Percentiles rank a stretch among this genome's conserved stretches.
phyloP scores from a whole-genome alignment of 257 asterid species.

The Penstemon davidsonii region DNA sequence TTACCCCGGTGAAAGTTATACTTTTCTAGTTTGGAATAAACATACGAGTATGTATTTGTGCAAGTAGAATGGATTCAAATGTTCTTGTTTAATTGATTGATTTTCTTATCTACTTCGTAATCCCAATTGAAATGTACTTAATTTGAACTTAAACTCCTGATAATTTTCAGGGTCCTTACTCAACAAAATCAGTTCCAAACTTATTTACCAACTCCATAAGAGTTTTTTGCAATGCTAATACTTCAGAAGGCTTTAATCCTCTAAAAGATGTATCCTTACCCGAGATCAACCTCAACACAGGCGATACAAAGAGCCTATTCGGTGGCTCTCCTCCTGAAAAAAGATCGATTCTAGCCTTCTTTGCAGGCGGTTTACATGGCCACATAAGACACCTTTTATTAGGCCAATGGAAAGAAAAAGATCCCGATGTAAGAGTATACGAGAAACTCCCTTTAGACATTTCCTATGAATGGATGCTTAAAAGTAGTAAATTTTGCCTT shows the following conservation, averaged over 20 bases:
- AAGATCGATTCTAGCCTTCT: conserved; percentile 71
- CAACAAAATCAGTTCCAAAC: conserved; percentile 56
- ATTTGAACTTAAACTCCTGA: background rate
- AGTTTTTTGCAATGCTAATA: conserved; percentile 82
- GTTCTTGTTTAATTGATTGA: too few relatives aligned
- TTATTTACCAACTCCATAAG: conserved; percentile 69
- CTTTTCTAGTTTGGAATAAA: too few relatives aligned
- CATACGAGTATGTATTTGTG: too few relatives aligned
- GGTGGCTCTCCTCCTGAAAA: conserved; percentile 70
- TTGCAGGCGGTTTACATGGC: conserved; percentile 77
- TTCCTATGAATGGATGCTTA: conserved; percentile 45
- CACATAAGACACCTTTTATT: conserved; percentile 61
- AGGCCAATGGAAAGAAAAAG: conserved; percentile 63
- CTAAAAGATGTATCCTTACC: conserved; percentile 66
- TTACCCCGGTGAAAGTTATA: too few relatives aligned
- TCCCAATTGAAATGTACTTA: background rate
- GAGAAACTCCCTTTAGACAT: conserved; percentile 35
- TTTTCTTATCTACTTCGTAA: too few relatives aligned
- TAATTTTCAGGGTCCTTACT: conserved; percentile 54
- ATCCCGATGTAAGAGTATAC: conserved; percentile 41
- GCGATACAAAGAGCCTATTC: conserved; percentile 52
- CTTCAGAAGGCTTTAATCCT: conserved; percentile 82
- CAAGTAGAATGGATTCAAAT: too few relatives aligned
- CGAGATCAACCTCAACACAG: conserved; percentile 73
- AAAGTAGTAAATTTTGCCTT: conserved; percentile 49